These are phyloP conservation scores for Colletotrichum sp. DNA, from an alignment of 2,329 filamentous ascomycete genomes.

Conservation along the genomic window DNA sequence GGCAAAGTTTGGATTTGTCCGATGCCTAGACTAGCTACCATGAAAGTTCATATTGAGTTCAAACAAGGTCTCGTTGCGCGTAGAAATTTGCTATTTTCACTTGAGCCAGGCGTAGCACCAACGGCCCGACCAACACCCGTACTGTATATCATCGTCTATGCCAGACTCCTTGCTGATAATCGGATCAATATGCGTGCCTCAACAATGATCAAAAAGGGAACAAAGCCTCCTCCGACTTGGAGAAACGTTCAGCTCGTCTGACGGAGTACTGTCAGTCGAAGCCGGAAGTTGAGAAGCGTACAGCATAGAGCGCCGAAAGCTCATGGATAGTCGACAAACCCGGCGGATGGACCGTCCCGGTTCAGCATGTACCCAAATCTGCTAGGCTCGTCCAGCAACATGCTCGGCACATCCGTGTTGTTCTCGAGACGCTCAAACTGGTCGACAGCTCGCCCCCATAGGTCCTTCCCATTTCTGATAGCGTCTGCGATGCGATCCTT, in stretches of 20 bases:
- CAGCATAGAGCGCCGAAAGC: background rate
- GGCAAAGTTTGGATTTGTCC: background rate
- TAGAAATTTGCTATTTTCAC: background rate
- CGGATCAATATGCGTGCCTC: background rate
- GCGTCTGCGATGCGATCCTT: conserved; percentile 52
- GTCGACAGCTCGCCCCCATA: conserved; percentile 57
- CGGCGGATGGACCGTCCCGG: conserved; percentile 50
- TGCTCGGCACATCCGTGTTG: conserved; percentile 58
- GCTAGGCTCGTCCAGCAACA: conserved; percentile 43
- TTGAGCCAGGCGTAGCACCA: background rate
- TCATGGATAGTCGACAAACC: conserved; percentile 51
- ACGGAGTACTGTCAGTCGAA: background rate
- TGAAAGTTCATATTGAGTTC: background rate
- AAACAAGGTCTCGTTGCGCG: background rate
- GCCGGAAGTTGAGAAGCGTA: background rate
- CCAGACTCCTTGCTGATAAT: background rate
- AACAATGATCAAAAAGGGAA: background rate
- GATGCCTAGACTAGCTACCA: background rate
- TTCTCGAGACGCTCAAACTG: conserved; percentile 52
- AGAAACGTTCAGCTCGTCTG: background rate
- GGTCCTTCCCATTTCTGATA: conserved; percentile 56
- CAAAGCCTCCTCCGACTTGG: background rate
- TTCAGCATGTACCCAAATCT: conserved; percentile 51
- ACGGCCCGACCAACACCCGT: background rate
- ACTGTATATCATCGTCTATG: background rate